Base-by-base conservation (phyloP, 192 early-diverging fungal species). In the Coemansia sp. region DNA sequence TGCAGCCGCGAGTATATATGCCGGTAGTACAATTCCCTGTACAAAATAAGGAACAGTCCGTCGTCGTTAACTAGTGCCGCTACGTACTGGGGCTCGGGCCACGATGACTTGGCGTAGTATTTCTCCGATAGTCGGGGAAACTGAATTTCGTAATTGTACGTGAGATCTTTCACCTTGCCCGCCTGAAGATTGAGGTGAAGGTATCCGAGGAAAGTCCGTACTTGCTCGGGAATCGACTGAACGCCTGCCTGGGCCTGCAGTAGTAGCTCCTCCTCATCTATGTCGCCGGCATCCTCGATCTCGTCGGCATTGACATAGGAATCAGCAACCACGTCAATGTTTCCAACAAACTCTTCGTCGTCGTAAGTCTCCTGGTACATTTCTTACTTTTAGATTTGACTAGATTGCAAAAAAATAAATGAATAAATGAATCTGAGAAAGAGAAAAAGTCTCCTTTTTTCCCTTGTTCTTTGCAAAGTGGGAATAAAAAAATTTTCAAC, bases 11-110 rank as follows among this genome's bases (percentile, higher is more conserved):
- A 88, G 85, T 97, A 97, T 62, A 97, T 95, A 80, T 98, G 97
- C 49, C 97, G 91, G 87, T 94, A 98, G 88, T 96, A 97, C 66
- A 98, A 82, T 83, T 98, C 97, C 67, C 94, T 91, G 87, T 98
- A 98, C 64, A 98, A 87, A 42, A 94, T 95, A 77, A 96, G 82
- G 72, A 98, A 97, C 42, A 97, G 65, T 2, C 84, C 84, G 49
- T 85, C 94, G 80, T 96, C 93, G 61, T 91, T 90, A 10, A 96
- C 91, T 64, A 96, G 79, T 22, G 89, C 86, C 16, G 91, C 90
- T 63, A 97, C 91, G 52, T 87, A 86, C 71, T 94, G 91, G 29
- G 93, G 90, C 68, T 94, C 91, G 27, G 96, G 96, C 96, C 96
- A 98, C 18, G 91, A 73, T 59, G 86, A 76, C 86, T 98, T 97